A percentile compares a stretch with the other conserved stretches of the same genome.
phyloP scores from a whole-genome alignment of 352 stramenopile genomes.

The Phytophthora aleatoria region DNA sequence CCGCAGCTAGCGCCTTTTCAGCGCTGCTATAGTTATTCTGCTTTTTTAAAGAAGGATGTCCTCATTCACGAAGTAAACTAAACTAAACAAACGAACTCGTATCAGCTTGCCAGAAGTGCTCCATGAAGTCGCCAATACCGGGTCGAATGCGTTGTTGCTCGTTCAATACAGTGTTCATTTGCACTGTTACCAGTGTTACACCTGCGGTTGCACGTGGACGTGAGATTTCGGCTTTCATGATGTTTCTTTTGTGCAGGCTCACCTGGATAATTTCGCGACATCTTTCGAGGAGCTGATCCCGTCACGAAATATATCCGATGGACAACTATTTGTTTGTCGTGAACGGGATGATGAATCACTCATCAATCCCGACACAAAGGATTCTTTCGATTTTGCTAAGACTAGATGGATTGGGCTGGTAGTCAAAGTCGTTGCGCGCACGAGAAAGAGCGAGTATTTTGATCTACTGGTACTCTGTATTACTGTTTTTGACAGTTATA shows the following conservation, averaged over 20 bases:
- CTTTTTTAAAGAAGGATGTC: no score
- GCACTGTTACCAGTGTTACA: slow-evolving; percentile 1
- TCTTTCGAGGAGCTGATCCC: slow-evolving; percentile 1
- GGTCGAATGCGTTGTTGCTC: slow-evolving; percentile 8
- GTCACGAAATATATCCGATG: slow-evolving; percentile 7
- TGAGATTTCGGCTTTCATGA: background rate
- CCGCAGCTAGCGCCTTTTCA: no score
- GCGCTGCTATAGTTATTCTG: no score
- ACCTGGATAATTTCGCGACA: slow-evolving; percentile 2
- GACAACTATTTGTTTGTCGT: slow-evolving; percentile 1
- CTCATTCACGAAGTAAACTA: no score
- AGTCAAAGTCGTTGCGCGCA: no score
- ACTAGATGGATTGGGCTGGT: no score
- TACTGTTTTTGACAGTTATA: no score
- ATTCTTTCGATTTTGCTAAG: no score
- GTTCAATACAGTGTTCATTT: slow-evolving; percentile 11
- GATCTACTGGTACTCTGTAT: no score
- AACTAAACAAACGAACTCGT: no score
- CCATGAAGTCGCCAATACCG: slow-evolving; percentile 1
- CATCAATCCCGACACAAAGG: no score
- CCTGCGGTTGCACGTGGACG: background rate
- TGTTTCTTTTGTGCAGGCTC: background rate
- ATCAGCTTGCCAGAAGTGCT: slow-evolving; percentile 1
- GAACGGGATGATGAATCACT: slow-evolving; percentile 2
- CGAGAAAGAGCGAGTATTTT: no score